Evolutionary conservation across 2,329 filamentous ascomycete species (phyloP), one percentile per base, ranked within the genome.

Genomic region (Penicillium brevicompactum): DNA sequence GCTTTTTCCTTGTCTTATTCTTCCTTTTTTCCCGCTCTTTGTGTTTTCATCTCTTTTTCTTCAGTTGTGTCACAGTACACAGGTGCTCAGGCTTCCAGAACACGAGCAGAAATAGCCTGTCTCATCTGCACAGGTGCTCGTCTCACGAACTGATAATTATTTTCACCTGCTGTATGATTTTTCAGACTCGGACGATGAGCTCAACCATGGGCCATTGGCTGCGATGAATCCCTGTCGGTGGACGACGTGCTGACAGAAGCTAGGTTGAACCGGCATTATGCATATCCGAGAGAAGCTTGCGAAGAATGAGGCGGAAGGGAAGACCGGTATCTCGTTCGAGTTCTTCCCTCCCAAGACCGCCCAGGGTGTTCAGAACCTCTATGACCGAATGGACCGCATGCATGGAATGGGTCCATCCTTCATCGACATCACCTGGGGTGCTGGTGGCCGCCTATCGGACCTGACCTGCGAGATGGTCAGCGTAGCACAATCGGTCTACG

Each of bases 321-420:
- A 89, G 69, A 89, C 92, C 55, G 94, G 92, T 71, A 97, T 97
- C 82, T 99, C 94, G 57, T 99, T 99, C 80, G 94, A 99, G 76
- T 99, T 96, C 82, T 99, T 99, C 78, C 94, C 94, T 49, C 94
- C 94, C 38, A 99, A 99, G 81, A 99, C 94, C 4, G 75, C 76
- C 21, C 76, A 80, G 78, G 94, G 94, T 82, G 93, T 99, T 11
- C 94, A 99, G 79, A 99, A 99, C 75, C 87, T 99, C 55, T 99
- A 99, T 82, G 94, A 99, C 68, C 91, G 94, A 66, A 97, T 99
- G 90, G 94, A 99, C 78, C 92, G 92, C 77, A 99, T 99, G 94
- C 92, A 96, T 76, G 86, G 88, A 69, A 85, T 95, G 61, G 94
- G 92, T 1, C 94, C 93, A 61, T 89, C 92, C 70, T 99, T 99